Percentiles rank a stretch among this genome's conserved stretches.
Evolutionary conservation across 805 yeast species (phyloP).

Genomic region (Deakozyma indianensis): DNA sequence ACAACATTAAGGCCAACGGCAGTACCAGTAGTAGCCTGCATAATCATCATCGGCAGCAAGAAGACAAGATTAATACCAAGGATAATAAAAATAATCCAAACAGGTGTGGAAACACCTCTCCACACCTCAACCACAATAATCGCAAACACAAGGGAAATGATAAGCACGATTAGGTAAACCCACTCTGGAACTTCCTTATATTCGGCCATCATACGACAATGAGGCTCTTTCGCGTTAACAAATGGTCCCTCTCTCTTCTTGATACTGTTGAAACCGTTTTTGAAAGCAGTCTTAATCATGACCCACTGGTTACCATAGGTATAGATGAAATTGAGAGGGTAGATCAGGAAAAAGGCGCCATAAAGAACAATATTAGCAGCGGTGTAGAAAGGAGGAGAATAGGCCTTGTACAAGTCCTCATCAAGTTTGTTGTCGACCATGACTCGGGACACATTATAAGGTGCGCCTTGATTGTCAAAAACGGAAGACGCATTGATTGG

Average conservation of each 20-base stretch:
- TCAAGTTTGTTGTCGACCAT: constrained; percentile 34
- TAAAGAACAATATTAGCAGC: constrained; percentile 47
- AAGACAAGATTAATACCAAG: constrained; percentile 41
- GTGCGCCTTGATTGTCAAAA: constrained; percentile 36
- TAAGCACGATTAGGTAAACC: constrained; percentile 42
- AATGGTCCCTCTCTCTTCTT: constrained; percentile 4
- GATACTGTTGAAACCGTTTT: constrained; percentile 4
- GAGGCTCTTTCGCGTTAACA: constrained; percentile 32
- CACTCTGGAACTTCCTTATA: constrained; percentile 62
- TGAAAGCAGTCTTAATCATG: constrained; percentile 1
- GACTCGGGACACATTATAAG: constrained; percentile 33
- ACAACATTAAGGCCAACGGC: constrained; percentile 41
- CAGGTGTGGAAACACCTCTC: constrained; percentile 34
- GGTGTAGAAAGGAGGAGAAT: constrained; percentile 52
- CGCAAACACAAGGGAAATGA: constrained; percentile 29
- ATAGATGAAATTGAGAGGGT: constrained; percentile 40
- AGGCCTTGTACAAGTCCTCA: constrained; percentile 29
- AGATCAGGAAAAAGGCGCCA: constrained; percentile 40
- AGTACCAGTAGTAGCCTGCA: constrained; percentile 45
- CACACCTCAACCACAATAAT: constrained; percentile 28
- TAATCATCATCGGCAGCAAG: constrained; percentile 44
- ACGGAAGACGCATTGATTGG: constrained; percentile 34
- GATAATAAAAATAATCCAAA: constrained; percentile 49
- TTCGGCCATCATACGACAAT: constrained; percentile 29
- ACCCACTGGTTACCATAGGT: constrained; percentile 18